phyloP scores from a whole-genome alignment of 2,329 filamentous ascomycete genomes.

The Leptographium galeiforme region DNA sequence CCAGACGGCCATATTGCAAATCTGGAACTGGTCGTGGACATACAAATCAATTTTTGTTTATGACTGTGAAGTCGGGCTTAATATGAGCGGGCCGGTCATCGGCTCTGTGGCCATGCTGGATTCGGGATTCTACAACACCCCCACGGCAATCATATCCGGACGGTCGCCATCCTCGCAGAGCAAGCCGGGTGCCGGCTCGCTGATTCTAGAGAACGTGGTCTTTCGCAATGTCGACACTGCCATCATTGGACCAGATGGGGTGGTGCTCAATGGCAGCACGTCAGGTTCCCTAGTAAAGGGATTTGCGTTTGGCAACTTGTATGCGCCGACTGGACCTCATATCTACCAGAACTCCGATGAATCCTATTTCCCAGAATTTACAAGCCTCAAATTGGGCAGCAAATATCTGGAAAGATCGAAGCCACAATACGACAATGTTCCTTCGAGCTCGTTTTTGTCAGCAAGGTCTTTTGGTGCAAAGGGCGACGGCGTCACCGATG shows the following conservation, averaged over 20 bases:
- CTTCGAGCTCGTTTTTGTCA: constrained; percentile 49
- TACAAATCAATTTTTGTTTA: constrained; percentile 54
- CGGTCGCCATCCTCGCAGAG: constrained; percentile 18
- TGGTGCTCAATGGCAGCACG: constrained; percentile 41
- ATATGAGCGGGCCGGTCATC: constrained; percentile 56
- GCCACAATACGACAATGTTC: constrained; percentile 55
- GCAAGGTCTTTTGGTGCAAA: constrained; percentile 54
- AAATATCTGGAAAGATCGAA: constrained; percentile 61
- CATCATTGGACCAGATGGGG: constrained; percentile 26
- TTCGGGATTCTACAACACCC: constrained; percentile 56
- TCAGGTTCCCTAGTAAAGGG: constrained; percentile 38
- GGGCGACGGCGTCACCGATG: constrained; percentile 63
- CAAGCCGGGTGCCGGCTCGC: constrained; percentile 26
- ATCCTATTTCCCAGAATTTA: constrained; percentile 30
- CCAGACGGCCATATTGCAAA: constrained; percentile 54
- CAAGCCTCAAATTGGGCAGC: constrained; percentile 36
- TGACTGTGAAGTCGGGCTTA: constrained; percentile 51
- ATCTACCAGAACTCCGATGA: constrained; percentile 31
- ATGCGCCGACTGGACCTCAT: constrained; percentile 32
- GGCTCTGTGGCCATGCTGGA: constrained; percentile 67
- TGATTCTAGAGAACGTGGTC: constrained; percentile 34
- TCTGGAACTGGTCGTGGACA: constrained; percentile 68
- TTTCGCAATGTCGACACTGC: constrained; percentile 26
- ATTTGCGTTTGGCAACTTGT: constrained; percentile 38
- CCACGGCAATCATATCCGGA: constrained; percentile 58